phyloP scores from a whole-genome alignment of 257 asterid species.

The Solanum virginianum region DNA sequence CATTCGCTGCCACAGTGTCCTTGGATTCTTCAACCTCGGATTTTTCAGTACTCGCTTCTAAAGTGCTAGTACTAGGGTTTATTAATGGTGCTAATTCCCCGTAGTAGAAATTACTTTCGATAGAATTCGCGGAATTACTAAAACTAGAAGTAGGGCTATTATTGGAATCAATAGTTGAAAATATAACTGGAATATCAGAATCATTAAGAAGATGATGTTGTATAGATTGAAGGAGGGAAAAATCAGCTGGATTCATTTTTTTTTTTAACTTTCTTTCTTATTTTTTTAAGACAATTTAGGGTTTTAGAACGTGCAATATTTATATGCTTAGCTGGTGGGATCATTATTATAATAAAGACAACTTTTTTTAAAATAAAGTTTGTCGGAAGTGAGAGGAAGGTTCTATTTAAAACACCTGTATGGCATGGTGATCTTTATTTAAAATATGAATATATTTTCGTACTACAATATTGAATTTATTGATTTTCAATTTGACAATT shows the following conservation, averaged over 20 bases:
- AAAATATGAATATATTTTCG: neutral
- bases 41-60: too few relatives aligned
- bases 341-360: neutral
- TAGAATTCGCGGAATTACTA: neutral
- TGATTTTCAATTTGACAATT: neutral
- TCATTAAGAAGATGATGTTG: slow-evolving; percentile 22
- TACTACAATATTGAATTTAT: neutral
- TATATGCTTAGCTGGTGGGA: neutral
- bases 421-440: neutral
- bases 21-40: neutral
- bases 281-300: neutral
- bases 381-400: neutral
- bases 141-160: neutral
- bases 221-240: slow-evolving; percentile 22
- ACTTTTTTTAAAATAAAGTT: neutral
- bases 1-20: neutral
- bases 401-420: neutral
- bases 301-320: neutral
- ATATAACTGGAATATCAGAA: slow-evolving; percentile 7
- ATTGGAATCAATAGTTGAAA: neutral
- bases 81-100: neutral
- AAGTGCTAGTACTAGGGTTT: neutral
- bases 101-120: neutral
- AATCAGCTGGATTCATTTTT: neutral
- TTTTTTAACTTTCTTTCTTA: neutral